Percentiles rank a stretch among this genome's conserved stretches.
These are phyloP conservation scores for Leccinum pellstonianum DNA, from an alignment of 768 basidiomycete species.

Conservation along the genomic window DNA sequence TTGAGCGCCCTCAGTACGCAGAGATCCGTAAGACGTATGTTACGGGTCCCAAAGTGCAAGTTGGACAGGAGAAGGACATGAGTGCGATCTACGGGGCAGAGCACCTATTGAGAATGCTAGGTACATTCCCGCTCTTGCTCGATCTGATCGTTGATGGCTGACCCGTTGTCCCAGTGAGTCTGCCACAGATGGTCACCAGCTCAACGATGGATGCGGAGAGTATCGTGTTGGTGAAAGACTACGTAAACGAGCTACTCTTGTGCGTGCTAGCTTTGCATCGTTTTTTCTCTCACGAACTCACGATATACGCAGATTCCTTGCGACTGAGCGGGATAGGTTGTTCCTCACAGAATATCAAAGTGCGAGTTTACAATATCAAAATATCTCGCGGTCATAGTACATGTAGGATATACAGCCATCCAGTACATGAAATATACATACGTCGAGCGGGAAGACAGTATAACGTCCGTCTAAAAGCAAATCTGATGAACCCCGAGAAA, in stretches of 20 bases:
- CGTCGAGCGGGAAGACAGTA: conserved; percentile 3
- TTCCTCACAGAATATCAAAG: conserved; percentile 81
- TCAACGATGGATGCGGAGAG: conserved; percentile 92
- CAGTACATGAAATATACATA: neutral
- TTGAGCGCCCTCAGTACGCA: conserved; percentile 92
- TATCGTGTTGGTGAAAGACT: conserved; percentile 78
- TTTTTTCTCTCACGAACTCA: neutral
- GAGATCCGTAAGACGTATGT: conserved; percentile 71
- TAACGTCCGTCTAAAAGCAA: conserved; percentile 2
- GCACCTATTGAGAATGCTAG: conserved; percentile 88
- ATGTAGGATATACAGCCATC: neutral
- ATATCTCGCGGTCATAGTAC: conserved; percentile 59
- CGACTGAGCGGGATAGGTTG: conserved; percentile 64
- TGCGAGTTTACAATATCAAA: conserved; percentile 76
- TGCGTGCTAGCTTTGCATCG: conserved; percentile 37
- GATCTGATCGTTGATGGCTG: neutral
- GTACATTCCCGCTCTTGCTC: conserved; percentile 44
- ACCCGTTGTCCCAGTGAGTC: conserved; percentile 61
- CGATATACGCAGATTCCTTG: conserved; percentile 63
- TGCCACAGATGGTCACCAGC: conserved; percentile 86
- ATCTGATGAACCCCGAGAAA: neutral
- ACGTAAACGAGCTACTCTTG: conserved; percentile 85
- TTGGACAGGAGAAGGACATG: conserved; percentile 79
- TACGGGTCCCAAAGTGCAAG: conserved; percentile 67
- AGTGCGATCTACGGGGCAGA: conserved; percentile 92